These are phyloP conservation scores for Pyrenophora tritici-repentis DNA, from an alignment of 2,329 filamentous ascomycete genomes.

Conservation along the genomic window DNA sequence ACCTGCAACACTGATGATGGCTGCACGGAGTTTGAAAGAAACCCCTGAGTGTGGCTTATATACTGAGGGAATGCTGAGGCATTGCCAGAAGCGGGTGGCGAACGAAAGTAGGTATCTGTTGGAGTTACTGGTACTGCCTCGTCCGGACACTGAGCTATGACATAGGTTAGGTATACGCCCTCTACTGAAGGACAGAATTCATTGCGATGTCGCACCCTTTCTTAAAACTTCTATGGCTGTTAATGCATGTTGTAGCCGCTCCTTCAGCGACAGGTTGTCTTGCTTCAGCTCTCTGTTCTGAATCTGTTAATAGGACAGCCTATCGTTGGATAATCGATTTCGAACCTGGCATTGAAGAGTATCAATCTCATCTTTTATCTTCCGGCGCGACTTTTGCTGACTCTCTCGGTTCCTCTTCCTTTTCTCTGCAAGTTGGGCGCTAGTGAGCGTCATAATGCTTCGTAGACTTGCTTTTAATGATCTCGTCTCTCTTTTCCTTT, in stretches of 20 bases:
- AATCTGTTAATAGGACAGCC: slow-evolving; percentile 7
- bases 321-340: slow-evolving; percentile 1
- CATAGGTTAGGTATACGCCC: slow-evolving; percentile 7
- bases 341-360: slow-evolving; percentile 10
- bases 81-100: not conserved
- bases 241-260: slow-evolving; percentile 5
- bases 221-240: slow-evolving; percentile 10
- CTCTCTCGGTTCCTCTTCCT: slow-evolving; percentile 11
- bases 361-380: slow-evolving; percentile 11
- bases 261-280: slow-evolving; percentile 5
- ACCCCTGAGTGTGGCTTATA: slow-evolving; percentile 1
- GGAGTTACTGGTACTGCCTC: not conserved
- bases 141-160: slow-evolving; percentile 5
- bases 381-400: slow-evolving; percentile 8
- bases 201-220: slow-evolving; percentile 4
- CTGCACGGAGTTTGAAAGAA: not conserved
- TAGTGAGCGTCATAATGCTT: slow-evolving; percentile 1
- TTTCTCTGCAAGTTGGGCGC: slow-evolving; percentile 3
- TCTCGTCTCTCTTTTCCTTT: slow-evolving; percentile 2
- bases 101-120: not conserved
- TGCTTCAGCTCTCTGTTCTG: slow-evolving; percentile 9
- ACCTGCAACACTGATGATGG: not conserved
- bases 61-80: slow-evolving; percentile 2
- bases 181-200: slow-evolving; percentile 4
- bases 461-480: not conserved